phyloP scores from a whole-genome alignment of 2,329 filamentous ascomycete species.

The Trichophyton mentagrophytes region DNA sequence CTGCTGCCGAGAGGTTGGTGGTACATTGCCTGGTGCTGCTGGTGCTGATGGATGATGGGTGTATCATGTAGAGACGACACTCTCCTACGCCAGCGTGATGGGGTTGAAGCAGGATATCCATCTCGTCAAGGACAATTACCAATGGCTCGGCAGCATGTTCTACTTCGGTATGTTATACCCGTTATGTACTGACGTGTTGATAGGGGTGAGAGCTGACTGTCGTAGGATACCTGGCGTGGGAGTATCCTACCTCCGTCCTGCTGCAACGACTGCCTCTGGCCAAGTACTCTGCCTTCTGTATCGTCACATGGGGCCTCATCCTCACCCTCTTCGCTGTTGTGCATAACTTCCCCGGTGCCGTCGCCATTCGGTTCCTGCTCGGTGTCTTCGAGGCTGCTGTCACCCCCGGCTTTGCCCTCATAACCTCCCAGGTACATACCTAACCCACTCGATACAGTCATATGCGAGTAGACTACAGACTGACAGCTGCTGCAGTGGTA shows the following conservation, averaged over 20 bases:
- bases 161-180: conserved; percentile 34
- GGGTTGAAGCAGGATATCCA: conserved; percentile 41
- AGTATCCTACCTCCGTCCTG: conserved; percentile 54
- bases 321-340: conserved; percentile 52
- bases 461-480: background rate
- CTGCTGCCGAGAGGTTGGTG: background rate
- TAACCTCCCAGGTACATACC: conserved; percentile 38
- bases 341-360: conserved; percentile 46
- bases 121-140: conserved; percentile 39
- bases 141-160: conserved; percentile 41
- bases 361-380: conserved; percentile 54
- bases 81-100: conserved; percentile 42
- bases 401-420: conserved; percentile 54
- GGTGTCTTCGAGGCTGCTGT: conserved; percentile 57
- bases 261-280: conserved; percentile 52
- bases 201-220: conserved; percentile 23
- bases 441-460: background rate
- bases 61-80: conserved; percentile 9
- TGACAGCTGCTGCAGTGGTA: conserved; percentile 45
- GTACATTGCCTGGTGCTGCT: background rate
- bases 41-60: conserved; percentile 30
- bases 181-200: too few relatives aligned
- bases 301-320: conserved; percentile 41
- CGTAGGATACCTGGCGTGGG: conserved; percentile 42
- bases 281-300: conserved; percentile 53